Evolutionary conservation across 192 early-diverging fungal genomes (phyloP), one percentile per base, ranked within the genome.

Genomic region (Coemansia sp.): DNA sequence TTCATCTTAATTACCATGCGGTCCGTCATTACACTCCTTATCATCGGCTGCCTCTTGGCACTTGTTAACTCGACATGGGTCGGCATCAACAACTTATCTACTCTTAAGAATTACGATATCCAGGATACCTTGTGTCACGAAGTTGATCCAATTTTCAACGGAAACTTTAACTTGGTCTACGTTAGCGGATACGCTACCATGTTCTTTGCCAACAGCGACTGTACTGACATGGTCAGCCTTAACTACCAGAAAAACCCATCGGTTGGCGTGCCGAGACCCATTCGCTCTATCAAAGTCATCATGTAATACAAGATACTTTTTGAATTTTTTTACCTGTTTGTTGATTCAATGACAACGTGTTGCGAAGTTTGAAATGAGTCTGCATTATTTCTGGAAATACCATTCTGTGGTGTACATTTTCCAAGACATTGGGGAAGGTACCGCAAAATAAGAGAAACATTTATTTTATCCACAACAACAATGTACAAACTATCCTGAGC

Each of bases 261-360:
- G 27, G 6, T 1, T 33, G 54, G 16, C 31, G 29, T 57, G 16
- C 29, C 29, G 6, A 57, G 31, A 1, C 54, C 54, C 0, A 34
- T 57, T 16, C 54, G 54, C 54, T 57, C 54, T 9, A 14, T 57
- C 33, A 33, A 57, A 33, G 54, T 57, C 29, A 57, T 57, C 33
- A 57, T 33, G 54, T 50, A 42, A 17, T 42, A 42, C 3, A 42
- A 16, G 5, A 16, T 11, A 42, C 41, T 16, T 1, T 42, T 16
- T 4, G 41, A 42, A 42, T 17, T 17, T 4, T 17, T 5, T 42
- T 42, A 42, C 41, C 41, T 42, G 14, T 42, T 16, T 42, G 41
- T 42, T 42, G 14, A 1, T 42, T 42, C 16, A 42, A 17, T 42
- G 16, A 39, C 37, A 39, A 39, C 14, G 14, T 42, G 16, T 42